Base-by-base conservation (phyloP, 306 rosid genomes). In the Vigna nakashimae region DNA sequence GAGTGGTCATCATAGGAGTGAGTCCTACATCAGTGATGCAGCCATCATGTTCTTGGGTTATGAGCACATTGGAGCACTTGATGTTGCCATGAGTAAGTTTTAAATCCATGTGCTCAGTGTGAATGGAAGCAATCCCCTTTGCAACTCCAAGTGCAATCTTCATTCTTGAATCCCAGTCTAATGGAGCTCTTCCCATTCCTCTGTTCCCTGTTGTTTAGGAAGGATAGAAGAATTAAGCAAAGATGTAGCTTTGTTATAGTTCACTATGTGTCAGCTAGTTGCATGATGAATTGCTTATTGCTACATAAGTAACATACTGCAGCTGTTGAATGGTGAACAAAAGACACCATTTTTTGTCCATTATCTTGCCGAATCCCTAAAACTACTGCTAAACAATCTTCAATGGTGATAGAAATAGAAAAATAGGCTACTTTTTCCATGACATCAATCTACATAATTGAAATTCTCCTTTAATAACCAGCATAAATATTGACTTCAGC, bases 51-150 rank as follows among this genome's bases (percentile, higher is more conserved):
- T 91, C 89, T 74, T 83, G 79, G 15, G 75, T 81, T 74, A 89
- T 75, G 78, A 91, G 91, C 73, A 91, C 84, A 68, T 91, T 91
- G 60, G 91, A 77, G 77, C 92, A 87, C 69, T 89, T 91, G 73
- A 89, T 87, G 88, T 89, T 89, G 63, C 96, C 92, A 73, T 89
- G 93, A 56, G 81, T 72, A 67, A 49, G 78, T 38, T 83, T 85
- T 9, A 80, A n/a, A 22, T 83, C 91, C 17, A 43, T 66, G 18
- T 86, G 86, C 13, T 84, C 78, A 0, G 75, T 74, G 78, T 89
- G 92, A 34, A 89, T 71, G 87, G 82, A 90, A 22, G 90, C 89
- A 53, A 91, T 67, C 84, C 89, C 96, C 45, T 74, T 87, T 14
- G 89, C 88, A 42, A 83, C 76, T 75, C 86, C 90, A 0, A 89